Evolutionary conservation across 2,329 filamentous ascomycete genomes (phyloP), one percentile per base, ranked within the genome.

Genomic region (Fusarium fujikuroi): DNA sequence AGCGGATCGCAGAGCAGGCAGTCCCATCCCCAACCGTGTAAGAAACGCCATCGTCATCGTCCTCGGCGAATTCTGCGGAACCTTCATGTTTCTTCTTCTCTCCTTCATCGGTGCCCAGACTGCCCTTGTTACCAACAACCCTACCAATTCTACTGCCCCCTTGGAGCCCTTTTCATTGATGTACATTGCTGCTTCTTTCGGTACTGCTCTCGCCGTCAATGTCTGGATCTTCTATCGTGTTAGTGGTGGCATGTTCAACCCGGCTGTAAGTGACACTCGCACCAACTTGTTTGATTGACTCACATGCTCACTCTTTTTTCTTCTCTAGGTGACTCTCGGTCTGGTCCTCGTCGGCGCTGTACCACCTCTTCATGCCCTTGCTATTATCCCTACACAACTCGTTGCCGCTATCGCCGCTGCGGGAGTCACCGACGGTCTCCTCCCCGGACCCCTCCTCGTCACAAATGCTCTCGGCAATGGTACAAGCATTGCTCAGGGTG

Each of bases 321-420:
- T 57, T 32, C 32, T 56, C 11, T 53, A 86, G 84, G 83, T 86
- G n/a, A 90, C 90, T 0, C 79, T 92, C 2, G 89, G 86, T 3
- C 85, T 92, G 25, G 84, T 86, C n/a, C 82, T 92, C 7, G 86
- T 88, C 54, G 88, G 89, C 5, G 88, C 87, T 9, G 83, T 92
- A 47, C 83, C 83, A n/a, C 83, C 85, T 21, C 28, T 88, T 4
- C 87, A 90, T 9, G 87, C 85, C 9, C 69, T 85, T 4, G 74
- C 88, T 4, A 84, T 92, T 57, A 80, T 91, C 57, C 79, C 85
- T 9, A 85, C 88, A 3, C 91, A 93, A 76, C 76, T 92, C 14
- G 76, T 90, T 3, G 91, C 83, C 9, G 87, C 85, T 10, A 91
- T 92, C 49, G 85, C 87, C 4, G 87, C 91, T 3, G 87, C 89